Evolutionary conservation across 352 stramenopile species (phyloP).

Genomic region (Pythium pectinolyticum): DNA sequence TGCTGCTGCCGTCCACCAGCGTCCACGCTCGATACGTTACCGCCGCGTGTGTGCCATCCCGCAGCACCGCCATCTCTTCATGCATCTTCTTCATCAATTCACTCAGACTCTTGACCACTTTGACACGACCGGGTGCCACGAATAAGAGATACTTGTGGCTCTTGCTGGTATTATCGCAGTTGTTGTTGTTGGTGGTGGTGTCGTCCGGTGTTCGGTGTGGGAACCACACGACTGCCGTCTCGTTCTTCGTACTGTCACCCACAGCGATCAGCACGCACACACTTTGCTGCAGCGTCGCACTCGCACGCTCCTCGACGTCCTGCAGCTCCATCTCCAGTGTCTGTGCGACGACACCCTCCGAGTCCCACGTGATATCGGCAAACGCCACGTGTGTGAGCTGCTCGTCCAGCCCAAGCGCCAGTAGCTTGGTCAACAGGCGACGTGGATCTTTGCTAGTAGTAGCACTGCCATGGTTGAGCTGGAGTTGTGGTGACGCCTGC

Average conservation of each 20-base stretch:
- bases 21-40: slow-evolving; percentile 46
- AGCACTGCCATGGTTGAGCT: too few relatives aligned
- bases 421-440: slow-evolving; percentile 4
- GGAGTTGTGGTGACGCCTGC: slow-evolving; percentile 24
- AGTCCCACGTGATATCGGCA: slow-evolving; percentile 63
- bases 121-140: slow-evolving; percentile 59
- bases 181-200: too few relatives aligned
- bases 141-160: slow-evolving; percentile 49
- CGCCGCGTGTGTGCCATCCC: slow-evolving; percentile 7
- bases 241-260: neutral
- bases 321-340: slow-evolving; percentile 63
- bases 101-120: slow-evolving; percentile 54
- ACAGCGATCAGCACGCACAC: slow-evolving; percentile 43
- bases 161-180: neutral
- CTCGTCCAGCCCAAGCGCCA: neutral
- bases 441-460: slow-evolving; percentile 1
- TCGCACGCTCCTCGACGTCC: slow-evolving; percentile 45
- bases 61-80: slow-evolving; percentile 41
- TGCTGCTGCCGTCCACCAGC: slow-evolving; percentile 19
- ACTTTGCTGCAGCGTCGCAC: slow-evolving; percentile 8
- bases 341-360: slow-evolving; percentile 39
- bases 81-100: slow-evolving; percentile 54
- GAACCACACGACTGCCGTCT: slow-evolving; percentile 52
- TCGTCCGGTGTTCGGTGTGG: too few relatives aligned
- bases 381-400: slow-evolving; percentile 31